Conservation (phyloP, 2,329 filamentous ascomycete species). For the Microdochium nivale region DNA sequence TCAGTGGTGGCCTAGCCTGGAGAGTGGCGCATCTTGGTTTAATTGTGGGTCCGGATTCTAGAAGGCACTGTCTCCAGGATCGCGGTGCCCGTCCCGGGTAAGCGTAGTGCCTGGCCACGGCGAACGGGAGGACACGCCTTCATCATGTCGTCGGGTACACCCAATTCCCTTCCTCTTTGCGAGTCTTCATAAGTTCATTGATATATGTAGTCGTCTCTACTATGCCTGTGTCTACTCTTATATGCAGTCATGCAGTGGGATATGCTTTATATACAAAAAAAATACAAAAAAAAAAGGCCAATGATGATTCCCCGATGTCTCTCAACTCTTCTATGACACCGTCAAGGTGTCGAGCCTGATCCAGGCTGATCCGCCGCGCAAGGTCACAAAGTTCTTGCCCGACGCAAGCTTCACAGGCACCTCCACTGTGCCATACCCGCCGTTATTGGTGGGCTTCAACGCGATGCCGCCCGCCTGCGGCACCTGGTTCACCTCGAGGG, state of each 20-base stretch:
- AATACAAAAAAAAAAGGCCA: neutral
- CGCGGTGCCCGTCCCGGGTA: neutral
- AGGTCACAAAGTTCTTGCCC: slow-evolving; percentile 18
- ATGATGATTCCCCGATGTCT: neutral
- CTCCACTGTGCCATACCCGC: slow-evolving; percentile 7
- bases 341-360: slow-evolving; percentile 14
- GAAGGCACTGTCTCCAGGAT: neutral
- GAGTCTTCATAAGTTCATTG: neutral
- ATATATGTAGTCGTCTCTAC: neutral
- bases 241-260: neutral
- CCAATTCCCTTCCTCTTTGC: neutral
- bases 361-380: slow-evolving; percentile 9
- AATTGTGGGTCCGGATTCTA: neutral
- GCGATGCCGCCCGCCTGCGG: slow-evolving; percentile 7
- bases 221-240: neutral
- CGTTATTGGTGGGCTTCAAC: slow-evolving; percentile 6
- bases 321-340: slow-evolving; percentile 3
- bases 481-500: slow-evolving; percentile 16
- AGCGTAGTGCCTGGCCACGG: neutral
- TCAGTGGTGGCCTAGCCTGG: neutral
- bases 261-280: neutral
- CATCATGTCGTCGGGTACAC: neutral
- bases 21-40: neutral
- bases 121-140: neutral
- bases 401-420: slow-evolving; percentile 9